phyloP scores from a whole-genome alignment of 2,329 filamentous ascomycete genomes.

The Cadophora luteo-olivacea region DNA sequence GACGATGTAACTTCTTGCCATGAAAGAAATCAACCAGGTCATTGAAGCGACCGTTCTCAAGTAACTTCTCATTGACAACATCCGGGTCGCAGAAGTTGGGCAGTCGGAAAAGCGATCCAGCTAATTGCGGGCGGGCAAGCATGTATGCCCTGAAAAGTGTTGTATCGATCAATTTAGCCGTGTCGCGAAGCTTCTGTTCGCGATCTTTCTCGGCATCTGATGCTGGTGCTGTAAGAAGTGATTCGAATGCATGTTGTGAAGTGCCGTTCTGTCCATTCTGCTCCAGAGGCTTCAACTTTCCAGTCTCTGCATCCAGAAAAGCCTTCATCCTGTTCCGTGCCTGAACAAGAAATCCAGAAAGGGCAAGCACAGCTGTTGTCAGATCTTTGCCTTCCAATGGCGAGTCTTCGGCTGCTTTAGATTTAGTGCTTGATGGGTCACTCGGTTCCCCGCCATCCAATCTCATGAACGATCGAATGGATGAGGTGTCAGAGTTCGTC shows the following conservation, averaged over 20 bases:
- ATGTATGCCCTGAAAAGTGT: constrained; percentile 95
- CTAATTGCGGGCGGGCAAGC: constrained; percentile 85
- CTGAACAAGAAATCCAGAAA: constrained; percentile 88
- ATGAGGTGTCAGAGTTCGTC: constrained; percentile 54
- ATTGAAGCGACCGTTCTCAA: constrained; percentile 87
- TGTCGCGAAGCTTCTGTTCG: constrained; percentile 73
- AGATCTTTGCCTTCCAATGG: constrained; percentile 82
- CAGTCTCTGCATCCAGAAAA: constrained; percentile 66
- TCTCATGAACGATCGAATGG: constrained; percentile 64
- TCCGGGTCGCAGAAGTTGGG: constrained; percentile 97
- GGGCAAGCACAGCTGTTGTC: constrained; percentile 77
- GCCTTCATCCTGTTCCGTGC: constrained; percentile 72
- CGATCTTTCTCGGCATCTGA: constrained; percentile 59
- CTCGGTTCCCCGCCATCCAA: constrained; percentile 55
- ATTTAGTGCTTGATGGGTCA: constrained; percentile 61
- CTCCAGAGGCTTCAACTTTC: constrained; percentile 61
- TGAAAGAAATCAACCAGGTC: constrained; percentile 98
- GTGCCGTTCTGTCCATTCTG: constrained; percentile 49
- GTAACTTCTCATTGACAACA: constrained; percentile 90
- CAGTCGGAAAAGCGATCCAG: constrained; percentile 89
- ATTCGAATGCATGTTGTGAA: constrained; percentile 59
- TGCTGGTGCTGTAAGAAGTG: constrained; percentile 56
- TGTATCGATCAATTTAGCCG: constrained; percentile 88
- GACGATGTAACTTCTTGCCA: constrained; percentile 89
- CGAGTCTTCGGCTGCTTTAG: constrained; percentile 55